A percentile compares a stretch with the other conserved stretches of the same genome.
phyloP scores from a whole-genome alignment of 2,329 filamentous ascomycete genomes.

The Colletotrichum gloeosporioides region DNA sequence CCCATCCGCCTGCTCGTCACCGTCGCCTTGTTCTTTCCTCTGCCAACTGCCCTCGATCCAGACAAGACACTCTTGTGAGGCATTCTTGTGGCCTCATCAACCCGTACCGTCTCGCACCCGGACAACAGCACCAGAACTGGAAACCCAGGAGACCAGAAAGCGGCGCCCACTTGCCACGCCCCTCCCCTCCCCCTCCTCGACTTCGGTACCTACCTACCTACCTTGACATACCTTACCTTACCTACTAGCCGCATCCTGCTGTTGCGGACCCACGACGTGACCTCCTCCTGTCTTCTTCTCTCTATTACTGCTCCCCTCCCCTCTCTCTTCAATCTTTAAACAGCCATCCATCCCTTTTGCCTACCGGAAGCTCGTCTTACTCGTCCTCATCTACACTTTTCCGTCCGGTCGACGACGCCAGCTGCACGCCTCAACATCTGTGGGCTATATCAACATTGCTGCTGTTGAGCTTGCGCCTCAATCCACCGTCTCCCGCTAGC shows the following conservation, averaged over 20 bases:
- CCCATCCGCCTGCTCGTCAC: neutral
- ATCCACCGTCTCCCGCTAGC: conserved; percentile 6
- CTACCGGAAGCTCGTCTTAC: neutral
- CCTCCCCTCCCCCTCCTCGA: neutral
- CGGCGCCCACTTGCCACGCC: conserved; percentile 1
- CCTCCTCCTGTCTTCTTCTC: neutral
- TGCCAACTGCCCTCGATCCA: neutral
- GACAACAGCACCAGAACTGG: neutral
- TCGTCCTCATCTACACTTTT: neutral
- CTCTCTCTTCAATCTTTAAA: neutral
- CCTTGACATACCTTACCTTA: neutral
- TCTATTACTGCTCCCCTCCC: neutral
- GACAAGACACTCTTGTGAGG: neutral
- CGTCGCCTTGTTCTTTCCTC: neutral
- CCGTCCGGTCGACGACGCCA: neutral
- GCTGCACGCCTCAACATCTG: neutral
- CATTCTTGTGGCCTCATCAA: neutral
- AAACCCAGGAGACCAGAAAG: conserved; percentile 1
- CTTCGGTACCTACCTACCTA: conserved; percentile 2
- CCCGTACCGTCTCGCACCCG: neutral
- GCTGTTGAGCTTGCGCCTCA: conserved; percentile 3
- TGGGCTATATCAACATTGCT: neutral
- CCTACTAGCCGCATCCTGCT: neutral
- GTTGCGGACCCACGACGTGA: conserved; percentile 10
- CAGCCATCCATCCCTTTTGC: neutral